Percentiles rank a stretch among this genome's conserved stretches.
Conservation (phyloP, 176 grass and related monocot genomes). For the Dendrocalamus sinicus region DNA sequence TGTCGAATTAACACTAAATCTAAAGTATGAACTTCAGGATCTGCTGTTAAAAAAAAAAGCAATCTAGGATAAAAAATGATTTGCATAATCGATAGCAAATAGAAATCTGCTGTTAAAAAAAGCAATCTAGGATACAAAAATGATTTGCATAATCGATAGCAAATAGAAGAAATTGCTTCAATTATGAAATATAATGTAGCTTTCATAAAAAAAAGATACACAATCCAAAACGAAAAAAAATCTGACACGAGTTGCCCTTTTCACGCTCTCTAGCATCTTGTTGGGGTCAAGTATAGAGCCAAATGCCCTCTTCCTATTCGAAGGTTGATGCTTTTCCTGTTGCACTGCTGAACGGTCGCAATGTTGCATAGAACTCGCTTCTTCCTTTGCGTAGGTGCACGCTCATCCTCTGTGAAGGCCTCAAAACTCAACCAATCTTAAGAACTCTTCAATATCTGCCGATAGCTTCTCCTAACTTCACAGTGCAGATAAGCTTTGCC, state of each 20-base stretch:
- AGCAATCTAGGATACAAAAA: no score
- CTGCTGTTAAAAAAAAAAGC: no score
- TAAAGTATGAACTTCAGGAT: no score
- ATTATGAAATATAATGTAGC: background rate
- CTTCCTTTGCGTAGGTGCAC: no score
- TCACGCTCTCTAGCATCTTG: background rate
- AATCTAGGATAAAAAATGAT: no score
- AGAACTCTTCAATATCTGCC: no score
- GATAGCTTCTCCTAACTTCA: slow-evolving; percentile 16
- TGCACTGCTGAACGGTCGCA: background rate
- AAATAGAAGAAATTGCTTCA: background rate
- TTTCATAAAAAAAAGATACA: slow-evolving; percentile 6
- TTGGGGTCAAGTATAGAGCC: background rate
- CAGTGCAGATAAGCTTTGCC: slow-evolving; percentile 3
- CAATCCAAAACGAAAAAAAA: background rate
- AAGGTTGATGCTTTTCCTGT: background rate
- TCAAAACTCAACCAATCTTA: no score
- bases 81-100: background rate
- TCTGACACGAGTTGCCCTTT: background rate
- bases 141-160: no score
- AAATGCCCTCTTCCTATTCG: slow-evolving; percentile 5
- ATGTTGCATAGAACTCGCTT: no score
- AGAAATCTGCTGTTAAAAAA: background rate
- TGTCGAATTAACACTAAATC: no score
- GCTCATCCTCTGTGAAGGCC: no score